These are phyloP conservation scores for Apodospora peruviana DNA, from an alignment of 495 filamentous ascomycete species.

Conservation along the genomic window DNA sequence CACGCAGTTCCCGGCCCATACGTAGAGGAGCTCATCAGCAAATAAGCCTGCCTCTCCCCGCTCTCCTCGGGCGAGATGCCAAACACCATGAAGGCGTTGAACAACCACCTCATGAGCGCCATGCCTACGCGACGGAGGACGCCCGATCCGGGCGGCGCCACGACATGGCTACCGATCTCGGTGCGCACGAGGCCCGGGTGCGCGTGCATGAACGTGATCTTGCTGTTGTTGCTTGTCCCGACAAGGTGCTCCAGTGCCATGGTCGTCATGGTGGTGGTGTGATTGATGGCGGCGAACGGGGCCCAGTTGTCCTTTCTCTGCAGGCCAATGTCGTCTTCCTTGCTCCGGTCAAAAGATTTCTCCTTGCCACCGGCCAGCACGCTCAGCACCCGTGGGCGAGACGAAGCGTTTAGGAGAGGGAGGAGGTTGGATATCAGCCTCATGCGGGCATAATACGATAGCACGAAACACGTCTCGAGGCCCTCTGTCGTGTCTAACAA, in stretches of 20 bases:
- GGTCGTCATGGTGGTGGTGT: constrained; percentile 14
- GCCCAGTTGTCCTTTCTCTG: constrained; percentile 10
- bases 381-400: constrained; percentile 13
- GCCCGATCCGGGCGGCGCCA: not conserved
- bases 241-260: constrained; percentile 12
- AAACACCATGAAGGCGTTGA: constrained; percentile 1
- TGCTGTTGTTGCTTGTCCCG: not conserved
- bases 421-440: constrained; percentile 9
- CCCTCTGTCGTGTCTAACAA: constrained; percentile 10
- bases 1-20: not conserved
- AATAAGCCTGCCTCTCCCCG: constrained; percentile 15
- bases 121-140: not conserved
- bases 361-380: constrained; percentile 18
- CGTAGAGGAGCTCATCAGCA: constrained; percentile 6
- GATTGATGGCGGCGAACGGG: constrained; percentile 1
- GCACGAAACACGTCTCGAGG: constrained; percentile 6
- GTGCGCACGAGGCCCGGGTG: constrained; percentile 13
- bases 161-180: not conserved
- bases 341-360: constrained; percentile 1
- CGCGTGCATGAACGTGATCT: constrained; percentile 14
- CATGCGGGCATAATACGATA: constrained; percentile 17
- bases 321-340: constrained; percentile 12
- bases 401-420: constrained; percentile 8
- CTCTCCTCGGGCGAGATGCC: constrained; percentile 10
- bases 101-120: not conserved